phyloP scores from a whole-genome alignment of 805 yeast species.

The Lachancea waltii region DNA sequence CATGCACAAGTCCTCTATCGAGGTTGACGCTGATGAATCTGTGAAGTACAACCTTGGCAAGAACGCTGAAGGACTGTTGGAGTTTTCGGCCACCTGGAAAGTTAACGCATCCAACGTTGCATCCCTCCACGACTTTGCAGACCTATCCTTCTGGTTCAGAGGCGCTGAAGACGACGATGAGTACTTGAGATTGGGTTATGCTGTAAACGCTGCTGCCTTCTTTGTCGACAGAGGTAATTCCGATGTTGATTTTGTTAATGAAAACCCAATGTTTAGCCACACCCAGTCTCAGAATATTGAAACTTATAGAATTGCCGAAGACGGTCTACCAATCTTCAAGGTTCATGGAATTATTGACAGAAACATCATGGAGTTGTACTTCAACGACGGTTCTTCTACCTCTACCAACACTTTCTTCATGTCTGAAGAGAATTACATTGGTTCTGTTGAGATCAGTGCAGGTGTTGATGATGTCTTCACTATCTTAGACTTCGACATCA shows the following conservation, averaged over 20 bases:
- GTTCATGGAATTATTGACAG: slow-evolving; percentile 29
- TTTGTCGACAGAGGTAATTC: slow-evolving; percentile 28
- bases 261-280: slow-evolving; percentile 27
- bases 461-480: slow-evolving; percentile 12
- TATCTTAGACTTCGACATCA: slow-evolving; percentile 9
- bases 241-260: slow-evolving; percentile 16
- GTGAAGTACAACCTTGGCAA: slow-evolving; percentile 6
- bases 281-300: slow-evolving; percentile 23
- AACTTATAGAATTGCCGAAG: slow-evolving; percentile 13
- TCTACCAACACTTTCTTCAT: slow-evolving; percentile 31
- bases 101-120: slow-evolving; percentile 10
- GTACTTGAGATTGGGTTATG: slow-evolving; percentile 25
- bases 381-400: slow-evolving; percentile 27
- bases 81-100: slow-evolving; percentile 24
- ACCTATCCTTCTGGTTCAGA: slow-evolving; percentile 17
- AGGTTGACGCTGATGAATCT: slow-evolving; percentile 2
- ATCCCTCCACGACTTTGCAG: slow-evolving; percentile 11
- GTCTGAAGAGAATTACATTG: slow-evolving; percentile 15
- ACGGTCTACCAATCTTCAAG: slow-evolving; percentile 19
- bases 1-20: slow-evolving; percentile 3
- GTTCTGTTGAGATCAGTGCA: slow-evolving; percentile 12
- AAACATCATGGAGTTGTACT: slow-evolving; percentile 29
- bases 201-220: slow-evolving; percentile 19
- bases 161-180: slow-evolving; percentile 16
- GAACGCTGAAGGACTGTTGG: slow-evolving; percentile 20